These are phyloP conservation scores for Tulasnella sp. DNA, from an alignment of 768 basidiomycete genomes.

Conservation along the genomic window DNA sequence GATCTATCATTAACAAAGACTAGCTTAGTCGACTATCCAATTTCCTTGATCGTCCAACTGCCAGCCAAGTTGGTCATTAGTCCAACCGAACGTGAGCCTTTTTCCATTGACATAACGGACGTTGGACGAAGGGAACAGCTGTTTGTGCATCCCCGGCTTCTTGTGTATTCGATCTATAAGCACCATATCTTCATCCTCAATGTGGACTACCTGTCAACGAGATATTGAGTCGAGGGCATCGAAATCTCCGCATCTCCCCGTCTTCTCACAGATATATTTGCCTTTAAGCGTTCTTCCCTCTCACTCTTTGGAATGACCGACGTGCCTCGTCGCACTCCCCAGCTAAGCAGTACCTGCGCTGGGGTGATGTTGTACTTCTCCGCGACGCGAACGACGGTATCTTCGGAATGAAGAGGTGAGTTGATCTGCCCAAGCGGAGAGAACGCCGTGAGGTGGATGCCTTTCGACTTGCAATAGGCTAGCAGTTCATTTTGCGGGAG, in stretches of 20 bases:
- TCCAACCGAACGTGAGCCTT: constrained; percentile 2
- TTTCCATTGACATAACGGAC: not conserved
- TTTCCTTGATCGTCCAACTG: not conserved
- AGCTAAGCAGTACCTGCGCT: constrained; percentile 83
- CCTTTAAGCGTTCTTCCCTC: constrained; percentile 46
- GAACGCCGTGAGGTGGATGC: constrained; percentile 71
- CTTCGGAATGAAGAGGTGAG: constrained; percentile 43
- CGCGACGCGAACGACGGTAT: constrained; percentile 61
- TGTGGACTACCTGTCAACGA: not conserved
- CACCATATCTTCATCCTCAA: constrained; percentile 4
- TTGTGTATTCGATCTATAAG: not conserved
- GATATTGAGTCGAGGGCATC: no score
- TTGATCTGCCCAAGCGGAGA: constrained; percentile 60
- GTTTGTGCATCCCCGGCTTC: constrained; percentile 19
- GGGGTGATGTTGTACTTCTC: constrained; percentile 58
- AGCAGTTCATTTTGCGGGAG: constrained; percentile 76
- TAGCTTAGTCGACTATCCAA: not conserved
- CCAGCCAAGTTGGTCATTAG: constrained; percentile 20
- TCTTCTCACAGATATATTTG: constrained; percentile 7
- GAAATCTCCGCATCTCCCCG: no score
- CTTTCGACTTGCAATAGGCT: constrained; percentile 66
- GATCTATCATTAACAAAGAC: no score
- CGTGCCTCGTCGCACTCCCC: constrained; percentile 74
- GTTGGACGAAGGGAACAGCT: not conserved
- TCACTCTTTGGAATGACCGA: constrained; percentile 87